Conservation (phyloP, 805 yeast species). For the Yamadazyma tumulicola region DNA sequence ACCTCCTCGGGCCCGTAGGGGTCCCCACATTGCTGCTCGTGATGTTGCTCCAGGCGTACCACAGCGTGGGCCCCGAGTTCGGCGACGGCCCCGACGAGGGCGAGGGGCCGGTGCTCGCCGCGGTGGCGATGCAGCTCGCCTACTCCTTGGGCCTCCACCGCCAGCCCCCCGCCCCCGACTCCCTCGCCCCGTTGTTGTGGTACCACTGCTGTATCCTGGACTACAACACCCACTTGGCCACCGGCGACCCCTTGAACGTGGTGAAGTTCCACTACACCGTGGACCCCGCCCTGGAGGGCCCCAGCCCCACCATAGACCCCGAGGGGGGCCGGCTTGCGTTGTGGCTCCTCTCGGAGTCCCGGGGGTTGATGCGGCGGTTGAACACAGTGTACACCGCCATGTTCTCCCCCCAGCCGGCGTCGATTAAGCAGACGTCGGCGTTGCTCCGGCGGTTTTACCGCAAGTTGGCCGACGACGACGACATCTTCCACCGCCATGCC, state of each 20-base stretch:
- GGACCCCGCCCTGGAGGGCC: slow-evolving; percentile 18
- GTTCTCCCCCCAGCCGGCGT: not conserved
- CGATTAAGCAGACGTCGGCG: not conserved
- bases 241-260: slow-evolving; percentile 32
- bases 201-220: slow-evolving; percentile 24
- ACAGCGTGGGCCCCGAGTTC: slow-evolving; percentile 46
- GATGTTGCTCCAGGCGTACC: slow-evolving; percentile 48
- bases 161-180: slow-evolving; percentile 47
- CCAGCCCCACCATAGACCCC: not conserved
- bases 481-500: not conserved
- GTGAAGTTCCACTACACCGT: slow-evolving; percentile 26
- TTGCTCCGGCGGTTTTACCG: not conserved
- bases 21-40: slow-evolving; percentile 53
- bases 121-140: slow-evolving; percentile 64
- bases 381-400: not conserved
- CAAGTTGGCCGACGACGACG: not conserved
- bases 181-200: slow-evolving; percentile 36
- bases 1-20: slow-evolving; percentile 36
- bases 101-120: slow-evolving; percentile 52
- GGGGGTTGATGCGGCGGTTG: not conserved
- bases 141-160: slow-evolving; percentile 63
- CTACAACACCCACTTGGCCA: slow-evolving; percentile 20
- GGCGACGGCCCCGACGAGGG: slow-evolving; percentile 60
- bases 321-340: not conserved
- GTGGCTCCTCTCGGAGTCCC: not conserved